Evolutionary conservation across 164 flowering plant species (phyloP), one percentile per base, ranked within the genome.

Genomic region (Annona squamosa): DNA sequence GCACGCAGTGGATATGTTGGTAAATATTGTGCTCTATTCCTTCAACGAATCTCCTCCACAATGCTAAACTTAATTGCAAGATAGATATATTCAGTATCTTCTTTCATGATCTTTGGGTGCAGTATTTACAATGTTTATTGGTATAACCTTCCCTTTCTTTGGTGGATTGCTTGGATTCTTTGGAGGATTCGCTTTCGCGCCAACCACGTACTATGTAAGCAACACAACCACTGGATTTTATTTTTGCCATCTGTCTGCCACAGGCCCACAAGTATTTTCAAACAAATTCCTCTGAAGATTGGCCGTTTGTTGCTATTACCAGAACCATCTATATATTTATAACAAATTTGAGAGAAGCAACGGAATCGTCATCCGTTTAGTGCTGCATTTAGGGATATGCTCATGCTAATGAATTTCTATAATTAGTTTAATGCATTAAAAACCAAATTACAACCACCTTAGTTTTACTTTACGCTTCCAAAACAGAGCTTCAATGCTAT

Each of bases 1-100:
- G 75, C 85, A 17, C 82, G 91, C 7, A 81, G 68, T 19, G 0
- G 45, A 42, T 90, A 87, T 71, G 92, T 90, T 72, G 91, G 95
- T 89, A 72, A 7, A 5, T 52, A 7, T n/a, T 46, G 37, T 26
- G 37, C 37, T 42, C 26, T 16, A 17, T 68, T 42, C 42, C 57
- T 46, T 68, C 57, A 46, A 4, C 5, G 4, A 46, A 68, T 17
- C 37, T 46, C 12, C 46, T 46, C 7, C n/a, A 9, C n/a, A 68
- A n/a, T 46, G 9, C 2, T 17, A 2, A 46, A 16, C 56, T 16
- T 26, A 5, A 46, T 17, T 48, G 46, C 44, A 41, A 46, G 19
- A 41, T 16, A 45, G 26, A 43, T 65, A 59, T 56, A 41, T 19
- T 52, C 2, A 16, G 13, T 4, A 16, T 70, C 16, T 37, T 59